These are phyloP conservation scores for Casuarina cunninghamiana DNA, from an alignment of 306 rosid species.

Conservation along the genomic window DNA sequence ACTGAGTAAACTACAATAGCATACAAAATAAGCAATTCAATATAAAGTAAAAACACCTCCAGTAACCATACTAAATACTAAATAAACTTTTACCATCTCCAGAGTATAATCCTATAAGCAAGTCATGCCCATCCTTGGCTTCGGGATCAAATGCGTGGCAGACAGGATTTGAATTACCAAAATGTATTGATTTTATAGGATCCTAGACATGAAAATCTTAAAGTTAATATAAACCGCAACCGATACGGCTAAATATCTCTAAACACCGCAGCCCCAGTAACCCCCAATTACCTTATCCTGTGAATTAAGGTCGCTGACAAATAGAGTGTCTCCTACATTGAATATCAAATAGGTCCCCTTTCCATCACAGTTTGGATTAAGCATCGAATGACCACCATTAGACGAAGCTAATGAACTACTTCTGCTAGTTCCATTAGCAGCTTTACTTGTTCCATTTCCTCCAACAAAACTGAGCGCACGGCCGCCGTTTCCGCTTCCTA, in stretches of 20 bases:
- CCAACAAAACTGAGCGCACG: conserved; percentile 3
- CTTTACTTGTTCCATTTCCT: conserved; percentile 9
- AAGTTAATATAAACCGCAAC: background rate
- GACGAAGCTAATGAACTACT: background rate
- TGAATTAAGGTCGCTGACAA: conserved; percentile 7
- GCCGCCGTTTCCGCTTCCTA: conserved; percentile 5
- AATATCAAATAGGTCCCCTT: conserved; percentile 3
- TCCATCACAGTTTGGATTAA: conserved; percentile 6
- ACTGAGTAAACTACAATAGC: conserved; percentile 1
- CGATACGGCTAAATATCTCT: background rate
- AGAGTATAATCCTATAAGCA: conserved; percentile 5
- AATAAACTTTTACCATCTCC: conserved; percentile 2
- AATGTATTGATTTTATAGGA: conserved; percentile 3
- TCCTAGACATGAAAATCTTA: background rate
- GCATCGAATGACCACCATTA: conserved; percentile 4
- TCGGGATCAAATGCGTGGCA: conserved; percentile 14
- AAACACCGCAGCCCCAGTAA: background rate
- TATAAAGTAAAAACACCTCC: background rate
- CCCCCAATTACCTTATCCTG: conserved; percentile 3
- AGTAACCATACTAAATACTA: background rate
- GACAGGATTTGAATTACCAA: conserved; percentile 9
- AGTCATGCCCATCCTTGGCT: conserved; percentile 15
- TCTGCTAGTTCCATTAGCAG: conserved; percentile 6
- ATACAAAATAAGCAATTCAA: background rate
- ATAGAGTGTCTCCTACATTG: conserved; percentile 10